A percentile compares a stretch with the other conserved stretches of the same genome.
phyloP scores from a whole-genome alignment of 2,329 filamentous ascomycete genomes.

The Aschersonia sp. region DNA sequence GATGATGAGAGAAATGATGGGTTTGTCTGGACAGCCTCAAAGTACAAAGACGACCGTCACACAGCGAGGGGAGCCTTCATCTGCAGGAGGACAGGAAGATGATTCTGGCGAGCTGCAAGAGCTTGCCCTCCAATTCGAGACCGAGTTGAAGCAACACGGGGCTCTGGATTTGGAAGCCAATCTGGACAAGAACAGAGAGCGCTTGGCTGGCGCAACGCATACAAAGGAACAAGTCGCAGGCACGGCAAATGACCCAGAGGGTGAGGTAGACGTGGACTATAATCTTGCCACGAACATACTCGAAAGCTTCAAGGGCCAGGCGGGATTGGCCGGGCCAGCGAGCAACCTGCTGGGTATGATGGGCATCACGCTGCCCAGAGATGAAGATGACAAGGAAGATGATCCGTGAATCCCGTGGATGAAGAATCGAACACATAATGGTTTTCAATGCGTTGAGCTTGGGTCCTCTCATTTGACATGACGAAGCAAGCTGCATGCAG shows the following conservation, averaged over 20 bases:
- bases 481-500: too few relatives aligned
- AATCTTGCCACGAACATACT: constrained; percentile 82
- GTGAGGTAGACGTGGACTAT: constrained; percentile 64
- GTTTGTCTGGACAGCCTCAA: constrained; percentile 26
- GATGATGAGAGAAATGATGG: constrained; percentile 92
- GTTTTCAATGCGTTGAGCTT: too few relatives aligned
- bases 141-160: constrained; percentile 35
- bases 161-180: constrained; percentile 27
- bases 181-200: constrained; percentile 9
- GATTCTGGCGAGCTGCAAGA: constrained; percentile 28
- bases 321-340: constrained; percentile 69
- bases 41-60: not conserved
- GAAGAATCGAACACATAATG: not conserved
- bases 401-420: not conserved
- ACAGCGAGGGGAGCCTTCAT: not conserved
- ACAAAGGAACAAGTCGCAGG: constrained; percentile 10
- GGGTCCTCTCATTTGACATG: too few relatives aligned
- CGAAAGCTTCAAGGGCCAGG: constrained; percentile 85
- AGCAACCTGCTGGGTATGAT: constrained; percentile 79
- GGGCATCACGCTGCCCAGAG: constrained; percentile 67
- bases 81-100: not conserved
- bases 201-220: not conserved
- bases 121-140: constrained; percentile 55
- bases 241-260: constrained; percentile 34
- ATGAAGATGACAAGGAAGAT: constrained; percentile 42